A percentile compares a stretch with the other conserved stretches of the same genome.
phyloP scores from a whole-genome alignment of 805 yeast genomes.

The Metschnikowia koreensis region DNA sequence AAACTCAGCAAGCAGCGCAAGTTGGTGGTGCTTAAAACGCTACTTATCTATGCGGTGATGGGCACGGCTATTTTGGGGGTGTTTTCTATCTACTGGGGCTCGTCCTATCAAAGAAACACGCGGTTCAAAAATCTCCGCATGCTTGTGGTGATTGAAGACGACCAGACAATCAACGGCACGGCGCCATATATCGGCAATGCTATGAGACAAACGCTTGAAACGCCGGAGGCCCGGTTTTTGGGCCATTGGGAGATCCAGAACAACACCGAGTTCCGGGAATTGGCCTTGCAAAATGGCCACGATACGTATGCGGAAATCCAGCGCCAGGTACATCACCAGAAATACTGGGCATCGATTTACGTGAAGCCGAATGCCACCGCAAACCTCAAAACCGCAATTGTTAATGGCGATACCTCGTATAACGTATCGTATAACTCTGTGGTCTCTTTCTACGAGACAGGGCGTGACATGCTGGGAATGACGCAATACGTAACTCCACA shows the following conservation, averaged over 20 bases:
- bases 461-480: constrained; percentile 57
- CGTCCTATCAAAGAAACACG: constrained; percentile 31
- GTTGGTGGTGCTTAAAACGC: constrained; percentile 18
- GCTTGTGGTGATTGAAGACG: constrained; percentile 41
- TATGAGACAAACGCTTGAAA: constrained; percentile 10
- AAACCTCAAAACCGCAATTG: constrained; percentile 40
- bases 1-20: constrained; percentile 23
- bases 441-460: constrained; percentile 55
- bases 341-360: constrained; percentile 63
- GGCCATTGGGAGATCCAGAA: constrained; percentile 41
- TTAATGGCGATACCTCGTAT: constrained; percentile 29
- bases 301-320: constrained; percentile 37
- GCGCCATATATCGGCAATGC: constrained; percentile 31
- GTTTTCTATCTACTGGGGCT: constrained; percentile 51
- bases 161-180: constrained; percentile 19
- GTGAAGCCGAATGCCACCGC: constrained; percentile 49
- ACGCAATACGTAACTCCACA: constrained; percentile 41
- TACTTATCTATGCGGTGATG: constrained; percentile 29
- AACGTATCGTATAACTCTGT: constrained; percentile 31
- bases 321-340: constrained; percentile 49
- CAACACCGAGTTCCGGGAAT: constrained; percentile 24
- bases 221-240: constrained; percentile 18
- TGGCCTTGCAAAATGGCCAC: constrained; percentile 27
- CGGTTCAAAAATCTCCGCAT: constrained; percentile 34
- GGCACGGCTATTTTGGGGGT: constrained; percentile 36